Base-by-base conservation (phyloP, 1,284 basidiomycete species). In the Melampsora abietis-canadensis region DNA sequence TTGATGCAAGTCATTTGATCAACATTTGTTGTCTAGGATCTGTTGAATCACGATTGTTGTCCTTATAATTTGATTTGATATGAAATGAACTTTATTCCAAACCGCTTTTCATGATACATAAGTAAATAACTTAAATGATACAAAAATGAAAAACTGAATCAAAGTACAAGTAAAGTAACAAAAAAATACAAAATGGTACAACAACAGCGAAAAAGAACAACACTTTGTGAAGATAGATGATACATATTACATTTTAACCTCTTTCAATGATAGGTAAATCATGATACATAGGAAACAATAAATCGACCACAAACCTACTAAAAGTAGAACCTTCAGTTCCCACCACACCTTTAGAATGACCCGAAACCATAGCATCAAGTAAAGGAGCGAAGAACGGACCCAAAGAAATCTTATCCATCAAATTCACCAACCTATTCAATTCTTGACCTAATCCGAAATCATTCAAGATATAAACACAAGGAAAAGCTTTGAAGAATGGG, bases 321-420 rank as follows among this genome's bases (percentile, higher is more conserved):
- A 90, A 91, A 37, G 90, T 91, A 2, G 70, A 74, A 14, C 51
- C 64, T 34, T 64, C 30, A 17, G 70, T 74, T 10, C 70, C 70
- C 10, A 74, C 51, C 44, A 74, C 57, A 12, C 37, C 51, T 78
- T 83, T 81, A 0, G 87, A 88, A 66, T 84, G 84, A 0, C 86
- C 86, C 21, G 87, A 85, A 40, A 91, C 85, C 82, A 90, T 84
- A 8, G 88, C 88, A 79, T 91, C 90, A 44, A 92, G 79, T 70
- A 90, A 85, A 0, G 90, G 88, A 27, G 85, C 77, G 24, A 90
- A 76, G 78, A 88, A 87, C 10, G 79, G 78, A 30, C 81, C 84
- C 63, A 91, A 81, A 31, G 76, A 79, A 27, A 87, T 82, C 1
- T 84, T 85, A 79, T 91, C 89, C 51, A 85, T 82, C 10, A 79